Evolutionary conservation across 2,329 filamentous ascomycete genomes (phyloP), one percentile per base, ranked within the genome.

Genomic region (Phialocephala subalpina): DNA sequence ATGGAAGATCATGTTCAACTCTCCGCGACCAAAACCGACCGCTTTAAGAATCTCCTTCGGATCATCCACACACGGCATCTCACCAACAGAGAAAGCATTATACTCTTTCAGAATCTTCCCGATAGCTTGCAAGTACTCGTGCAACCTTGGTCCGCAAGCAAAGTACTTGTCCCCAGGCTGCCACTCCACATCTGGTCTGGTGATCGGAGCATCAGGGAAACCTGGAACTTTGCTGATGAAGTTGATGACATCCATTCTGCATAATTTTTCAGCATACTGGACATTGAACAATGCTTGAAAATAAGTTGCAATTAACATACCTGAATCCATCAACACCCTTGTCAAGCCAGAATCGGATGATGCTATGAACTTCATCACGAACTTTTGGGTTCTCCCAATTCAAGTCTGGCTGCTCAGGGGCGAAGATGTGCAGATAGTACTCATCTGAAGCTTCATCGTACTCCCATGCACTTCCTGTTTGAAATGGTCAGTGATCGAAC

Each of bases 281-380:
- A 18, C 29, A 33, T 27, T 14, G 16, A 27, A 18, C 7, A 38
- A 7, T 20, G 42, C 7, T 35, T 16, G n/a, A 25, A 1, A 36
- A n/a, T n/a, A n/a, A n/a, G n/a, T n/a, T n/a, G n/a, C n/a, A n/a
- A 52, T 45, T 8, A 12, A 35, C 55, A n/a, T 62, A 70, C 70
- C 70, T 82, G 77, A 90, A 91, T 1, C 76, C 76, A 70, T 83
- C 82, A 65, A 85, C 83, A 49, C 81, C 86, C 6, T 86, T 85
- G 62, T 92, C 83, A 0, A 94, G 83, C 92, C 92, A 94, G 76
- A 93, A 94, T 0, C 82, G 81, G 84, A 93, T 90, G 5, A 90
- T 87, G 6, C 88, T 82, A 72, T 92, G 90, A 1, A 93, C 89
- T 0, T 88, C 91, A 60, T 87, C 81, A 7, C 90, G 85, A 8